Evolutionary conservation across 306 rosid species (phyloP).

Genomic region (Gleditsia sinensis): DNA sequence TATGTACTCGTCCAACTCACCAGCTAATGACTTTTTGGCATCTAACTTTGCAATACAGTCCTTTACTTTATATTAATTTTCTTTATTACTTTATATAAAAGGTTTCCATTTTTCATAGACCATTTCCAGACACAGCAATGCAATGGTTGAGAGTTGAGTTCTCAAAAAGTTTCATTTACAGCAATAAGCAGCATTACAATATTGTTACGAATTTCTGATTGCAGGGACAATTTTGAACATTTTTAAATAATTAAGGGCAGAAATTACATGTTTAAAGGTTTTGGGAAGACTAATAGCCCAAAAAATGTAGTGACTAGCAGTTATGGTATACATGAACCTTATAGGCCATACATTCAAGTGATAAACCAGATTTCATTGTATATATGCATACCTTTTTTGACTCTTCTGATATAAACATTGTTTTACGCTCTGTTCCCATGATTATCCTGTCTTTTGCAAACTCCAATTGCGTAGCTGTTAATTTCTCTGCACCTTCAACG

Average conservation of each 20-base stretch:
- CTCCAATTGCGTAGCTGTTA: constrained; percentile 77
- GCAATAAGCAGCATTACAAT: too few species aligned
- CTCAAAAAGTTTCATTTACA: too few species aligned
- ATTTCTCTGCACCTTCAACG: constrained; percentile 95
- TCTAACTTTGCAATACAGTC: not conserved
- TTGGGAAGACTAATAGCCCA: not conserved
- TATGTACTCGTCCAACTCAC: not conserved
- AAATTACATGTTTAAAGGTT: constrained; percentile 9
- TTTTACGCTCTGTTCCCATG: constrained; percentile 97
- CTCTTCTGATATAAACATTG: constrained; percentile 90
- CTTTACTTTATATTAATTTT: not conserved
- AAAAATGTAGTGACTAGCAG: not conserved
- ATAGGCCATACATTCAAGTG: constrained; percentile 14
- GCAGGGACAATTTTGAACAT: not conserved
- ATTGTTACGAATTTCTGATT: not conserved
- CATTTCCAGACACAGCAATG: not conserved
- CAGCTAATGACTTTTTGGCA: constrained; percentile 5
- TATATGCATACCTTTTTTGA: constrained; percentile 74
- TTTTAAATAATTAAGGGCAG: not conserved
- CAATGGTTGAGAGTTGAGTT: not conserved
- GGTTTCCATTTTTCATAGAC: not conserved
- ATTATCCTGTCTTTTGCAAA: constrained; percentile 96
- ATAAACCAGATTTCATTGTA: constrained; percentile 25
- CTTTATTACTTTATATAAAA: not conserved
- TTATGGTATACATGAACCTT: constrained; percentile 15